Percentiles rank a stretch among this genome's conserved stretches.
Conservation (phyloP, 2,329 filamentous ascomycete species). For the Teratosphaeria destructans region DNA sequence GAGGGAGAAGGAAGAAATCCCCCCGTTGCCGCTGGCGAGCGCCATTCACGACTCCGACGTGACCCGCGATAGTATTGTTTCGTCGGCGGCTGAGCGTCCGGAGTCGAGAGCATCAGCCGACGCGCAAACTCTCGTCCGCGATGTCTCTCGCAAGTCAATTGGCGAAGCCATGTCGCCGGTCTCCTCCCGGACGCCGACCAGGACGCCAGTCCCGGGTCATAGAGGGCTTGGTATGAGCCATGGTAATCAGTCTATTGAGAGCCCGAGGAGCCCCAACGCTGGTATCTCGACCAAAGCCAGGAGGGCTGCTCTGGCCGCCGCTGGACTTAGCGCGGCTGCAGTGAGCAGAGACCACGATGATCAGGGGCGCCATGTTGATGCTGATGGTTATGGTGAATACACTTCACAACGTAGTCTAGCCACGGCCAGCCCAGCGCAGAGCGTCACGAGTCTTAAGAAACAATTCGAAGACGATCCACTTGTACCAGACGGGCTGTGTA, state of each 20-base stretch:
- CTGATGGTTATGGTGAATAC: slow-evolving; percentile 21
- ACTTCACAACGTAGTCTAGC: slow-evolving; percentile 9
- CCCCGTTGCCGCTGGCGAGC: slow-evolving; percentile 82
- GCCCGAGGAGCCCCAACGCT: slow-evolving; percentile 17
- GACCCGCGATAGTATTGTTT: slow-evolving; percentile 77
- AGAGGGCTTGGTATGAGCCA: slow-evolving; percentile 57
- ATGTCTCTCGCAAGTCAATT: slow-evolving; percentile 51
- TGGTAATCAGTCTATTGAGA: slow-evolving; percentile 39
- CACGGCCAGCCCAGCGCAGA: slow-evolving; percentile 68
- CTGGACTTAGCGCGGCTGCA: slow-evolving; percentile 27
- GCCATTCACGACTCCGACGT: slow-evolving; percentile 77
- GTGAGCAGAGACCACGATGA: slow-evolving; percentile 53
- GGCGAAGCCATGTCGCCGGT: slow-evolving; percentile 46
- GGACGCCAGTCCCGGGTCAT: slow-evolving; percentile 42
- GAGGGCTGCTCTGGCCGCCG: slow-evolving; percentile 27
- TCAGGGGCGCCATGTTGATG: slow-evolving; percentile 42
- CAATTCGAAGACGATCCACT: slow-evolving; percentile 50
- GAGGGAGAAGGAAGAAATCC: slow-evolving; percentile 35
- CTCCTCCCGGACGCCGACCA: slow-evolving; percentile 50
- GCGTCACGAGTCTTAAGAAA: slow-evolving; percentile 58
- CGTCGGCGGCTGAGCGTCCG: slow-evolving; percentile 65
- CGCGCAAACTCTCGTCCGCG: slow-evolving; percentile 46
- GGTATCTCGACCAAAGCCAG: slow-evolving; percentile 29
- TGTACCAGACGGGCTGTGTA: slow-evolving; percentile 21
- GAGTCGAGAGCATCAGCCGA: slow-evolving; percentile 49